phyloP scores from a whole-genome alignment of 2,329 filamentous ascomycete species.

The Bipolaris sorokiniana region DNA sequence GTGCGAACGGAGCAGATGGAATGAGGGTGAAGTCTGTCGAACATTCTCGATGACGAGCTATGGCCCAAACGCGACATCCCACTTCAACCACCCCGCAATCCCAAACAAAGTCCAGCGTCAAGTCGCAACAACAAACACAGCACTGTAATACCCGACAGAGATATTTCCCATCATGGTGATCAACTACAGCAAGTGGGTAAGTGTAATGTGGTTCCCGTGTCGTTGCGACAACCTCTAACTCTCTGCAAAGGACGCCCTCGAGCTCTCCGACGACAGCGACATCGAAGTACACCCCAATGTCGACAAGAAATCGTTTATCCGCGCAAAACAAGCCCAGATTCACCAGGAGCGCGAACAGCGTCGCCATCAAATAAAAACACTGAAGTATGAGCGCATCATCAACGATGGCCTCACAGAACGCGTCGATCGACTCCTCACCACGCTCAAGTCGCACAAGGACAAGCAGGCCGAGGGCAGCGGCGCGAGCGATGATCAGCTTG shows the following conservation, averaged over 20 bases:
- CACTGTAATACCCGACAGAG: slow-evolving; percentile 8
- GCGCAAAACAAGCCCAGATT: slow-evolving; percentile 96
- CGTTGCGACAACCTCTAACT: slow-evolving; percentile 12
- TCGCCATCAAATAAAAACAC: slow-evolving; percentile 84
- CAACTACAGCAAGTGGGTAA: slow-evolving; percentile 75
- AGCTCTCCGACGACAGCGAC: slow-evolving; percentile 97
- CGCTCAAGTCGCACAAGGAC: slow-evolving; percentile 74
- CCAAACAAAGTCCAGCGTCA: slow-evolving; percentile 17
- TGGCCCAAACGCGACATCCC: slow-evolving; percentile 21
- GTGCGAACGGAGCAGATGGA: slow-evolving; percentile 1
- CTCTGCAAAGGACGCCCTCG: slow-evolving; percentile 73
- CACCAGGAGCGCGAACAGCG: slow-evolving; percentile 88
- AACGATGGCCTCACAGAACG: slow-evolving; percentile 89
- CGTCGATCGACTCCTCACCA: slow-evolving; percentile 77
- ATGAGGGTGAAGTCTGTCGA: slow-evolving; percentile 29
- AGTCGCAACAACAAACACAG: slow-evolving; percentile 20
- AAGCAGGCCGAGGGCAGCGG: slow-evolving; percentile 38
- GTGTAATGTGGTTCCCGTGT: slow-evolving; percentile 23
- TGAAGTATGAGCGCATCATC: slow-evolving; percentile 90
- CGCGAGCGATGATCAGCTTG: slow-evolving; percentile 71
- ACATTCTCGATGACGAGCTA: slow-evolving; percentile 28
- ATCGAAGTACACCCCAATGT: slow-evolving; percentile 99
- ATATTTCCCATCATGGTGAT: slow-evolving; percentile 57
- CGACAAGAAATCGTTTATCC: slow-evolving; percentile 97
- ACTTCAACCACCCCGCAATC: slow-evolving; percentile 25